Evolutionary conservation across 805 yeast species (phyloP).

Genomic region (Candida chilensis): DNA sequence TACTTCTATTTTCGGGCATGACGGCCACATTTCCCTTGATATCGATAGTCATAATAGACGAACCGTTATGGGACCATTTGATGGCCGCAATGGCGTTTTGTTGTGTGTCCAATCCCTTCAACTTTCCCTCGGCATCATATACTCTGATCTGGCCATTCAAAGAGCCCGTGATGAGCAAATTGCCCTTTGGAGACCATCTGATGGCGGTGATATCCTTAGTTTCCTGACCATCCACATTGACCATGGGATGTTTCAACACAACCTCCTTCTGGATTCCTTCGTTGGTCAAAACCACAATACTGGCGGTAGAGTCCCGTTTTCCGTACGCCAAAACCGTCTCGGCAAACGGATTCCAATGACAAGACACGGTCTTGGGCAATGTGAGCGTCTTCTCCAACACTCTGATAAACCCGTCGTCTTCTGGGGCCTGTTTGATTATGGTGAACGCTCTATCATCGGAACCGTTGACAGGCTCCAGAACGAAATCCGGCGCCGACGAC

Average conservation of each 20-base stretch:
- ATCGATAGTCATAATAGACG: constrained; percentile 53
- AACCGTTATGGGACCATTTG: constrained; percentile 53
- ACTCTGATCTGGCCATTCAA: constrained; percentile 66
- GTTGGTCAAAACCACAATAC: constrained; percentile 24
- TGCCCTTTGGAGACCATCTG: constrained; percentile 62
- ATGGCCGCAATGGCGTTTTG: constrained; percentile 44
- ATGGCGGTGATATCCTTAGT: constrained; percentile 11
- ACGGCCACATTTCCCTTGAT: constrained; percentile 19
- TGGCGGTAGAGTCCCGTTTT: constrained; percentile 34
- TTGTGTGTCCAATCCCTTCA: constrained; percentile 47
- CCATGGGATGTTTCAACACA: constrained; percentile 18
- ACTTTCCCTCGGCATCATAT: constrained; percentile 69
- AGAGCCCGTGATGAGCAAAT: constrained; percentile 51
- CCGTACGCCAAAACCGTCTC: constrained; percentile 46
- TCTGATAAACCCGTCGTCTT: constrained; percentile 15
- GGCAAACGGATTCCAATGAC: constrained; percentile 49
- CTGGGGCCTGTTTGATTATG: background rate
- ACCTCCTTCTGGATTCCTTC: constrained; percentile 8
- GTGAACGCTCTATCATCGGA: background rate
- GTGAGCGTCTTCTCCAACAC: constrained; percentile 25
- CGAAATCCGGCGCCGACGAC: too few species aligned
- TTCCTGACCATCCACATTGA: constrained; percentile 3
- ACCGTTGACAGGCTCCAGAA: too few species aligned
- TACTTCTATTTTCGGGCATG: constrained; percentile 35
- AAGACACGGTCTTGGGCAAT: constrained; percentile 33